A percentile compares a stretch with the other conserved stretches of the same genome.
Evolutionary conservation across 257 asterid genomes (phyloP).

Genomic region (Solanum boliviense): DNA sequence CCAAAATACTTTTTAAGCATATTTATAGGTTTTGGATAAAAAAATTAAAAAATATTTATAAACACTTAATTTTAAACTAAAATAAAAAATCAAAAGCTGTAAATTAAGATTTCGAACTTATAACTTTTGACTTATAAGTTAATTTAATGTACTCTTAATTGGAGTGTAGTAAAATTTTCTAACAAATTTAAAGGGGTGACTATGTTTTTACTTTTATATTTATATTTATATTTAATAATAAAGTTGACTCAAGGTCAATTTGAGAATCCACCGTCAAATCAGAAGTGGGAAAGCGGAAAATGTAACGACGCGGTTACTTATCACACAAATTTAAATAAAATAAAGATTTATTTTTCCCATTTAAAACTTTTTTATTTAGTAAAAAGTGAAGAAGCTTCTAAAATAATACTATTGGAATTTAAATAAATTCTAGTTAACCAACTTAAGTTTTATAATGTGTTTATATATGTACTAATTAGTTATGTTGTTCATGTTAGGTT

Average conservation of each 20-base stretch:
- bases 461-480: background rate
- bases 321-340: background rate
- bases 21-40: no score
- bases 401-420: background rate
- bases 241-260: background rate
- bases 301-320: slow-evolving; percentile 10
- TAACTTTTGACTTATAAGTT: background rate
- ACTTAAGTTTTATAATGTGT: background rate
- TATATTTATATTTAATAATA: background rate
- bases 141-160: no score
- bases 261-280: slow-evolving; percentile 7
- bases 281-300: background rate
- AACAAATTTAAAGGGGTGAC: background rate
- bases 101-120: no score
- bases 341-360: background rate
- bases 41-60: no score
- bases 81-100: background rate
- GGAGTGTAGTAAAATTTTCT: background rate
- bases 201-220: background rate
- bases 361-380: background rate
- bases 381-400: background rate
- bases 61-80: no score
- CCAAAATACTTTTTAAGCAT: no score
- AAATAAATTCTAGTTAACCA: background rate
- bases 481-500: background rate